Percentiles rank a stretch among this genome's conserved stretches.
Conservation (phyloP, 1,284 basidiomycete genomes). For the Albatrellus sp. region DNA sequence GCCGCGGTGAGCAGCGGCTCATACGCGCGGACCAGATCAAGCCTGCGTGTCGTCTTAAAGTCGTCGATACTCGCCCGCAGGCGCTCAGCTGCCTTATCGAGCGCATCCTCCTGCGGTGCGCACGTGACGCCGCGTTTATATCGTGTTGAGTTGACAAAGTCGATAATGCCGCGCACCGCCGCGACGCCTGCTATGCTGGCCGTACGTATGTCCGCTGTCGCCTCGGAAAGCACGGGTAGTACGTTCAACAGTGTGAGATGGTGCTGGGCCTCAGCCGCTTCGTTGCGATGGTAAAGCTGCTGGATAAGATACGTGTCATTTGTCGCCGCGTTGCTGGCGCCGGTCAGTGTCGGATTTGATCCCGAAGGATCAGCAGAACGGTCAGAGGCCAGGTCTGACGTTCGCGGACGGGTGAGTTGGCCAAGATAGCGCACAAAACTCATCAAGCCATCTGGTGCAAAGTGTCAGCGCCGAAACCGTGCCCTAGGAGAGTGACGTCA, state of each 20-base stretch:
- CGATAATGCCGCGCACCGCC: constrained; percentile 23
- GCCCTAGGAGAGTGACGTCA: constrained; percentile 11
- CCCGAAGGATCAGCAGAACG: not conserved
- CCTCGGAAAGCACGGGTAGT: constrained; percentile 31
- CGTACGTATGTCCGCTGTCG: constrained; percentile 30
- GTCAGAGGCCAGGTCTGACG: not conserved
- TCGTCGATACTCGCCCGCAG: constrained; percentile 25
- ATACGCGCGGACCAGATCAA: constrained; percentile 37
- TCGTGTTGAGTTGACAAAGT: constrained; percentile 34
- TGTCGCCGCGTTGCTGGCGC: not conserved
- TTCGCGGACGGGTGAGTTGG: not conserved
- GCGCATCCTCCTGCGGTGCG: constrained; percentile 16
- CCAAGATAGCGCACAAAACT: constrained; percentile 19
- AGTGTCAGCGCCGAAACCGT: not conserved
- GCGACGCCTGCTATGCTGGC: constrained; percentile 24
- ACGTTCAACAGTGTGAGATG: constrained; percentile 31
- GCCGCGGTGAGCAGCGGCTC: constrained; percentile 17
- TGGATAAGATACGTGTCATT: constrained; percentile 30
- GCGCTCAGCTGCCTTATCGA: constrained; percentile 25
- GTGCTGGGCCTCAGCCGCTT: constrained; percentile 22
- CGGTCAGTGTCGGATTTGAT: not conserved
- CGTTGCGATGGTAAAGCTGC: constrained; percentile 22
- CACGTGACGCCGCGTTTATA: constrained; percentile 20
- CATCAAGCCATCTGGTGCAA: constrained; percentile 17
- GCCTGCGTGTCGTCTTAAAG: constrained; percentile 29